Base-by-base conservation (phyloP, 208 protist species). In the Acanthamoeba triangularis region DNA sequence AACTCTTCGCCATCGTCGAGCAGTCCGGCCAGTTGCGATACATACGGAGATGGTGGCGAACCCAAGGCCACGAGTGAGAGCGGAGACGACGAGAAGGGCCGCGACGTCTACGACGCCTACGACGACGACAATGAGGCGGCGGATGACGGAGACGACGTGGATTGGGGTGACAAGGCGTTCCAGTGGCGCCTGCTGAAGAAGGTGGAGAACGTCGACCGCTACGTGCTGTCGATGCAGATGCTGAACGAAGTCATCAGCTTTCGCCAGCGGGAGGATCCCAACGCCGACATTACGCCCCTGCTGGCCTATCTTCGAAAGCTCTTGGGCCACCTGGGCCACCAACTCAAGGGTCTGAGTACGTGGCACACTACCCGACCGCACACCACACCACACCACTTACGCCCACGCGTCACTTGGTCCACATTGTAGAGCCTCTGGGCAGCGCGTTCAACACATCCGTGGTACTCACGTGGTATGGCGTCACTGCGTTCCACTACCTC, bases 191-290 rank as follows among this genome's bases (percentile, higher is more conserved):
- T 44, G 74, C 13, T 84, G 74, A 44, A n/a, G 20, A 49, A 54
- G 37, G 74, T 84, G 41, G 44, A 84, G 37, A 23, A 52, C 41
- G 5, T 84, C 41, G 74, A 84, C 23, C 74, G 74, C 74, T 84
- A 84, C 74, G 41, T 84, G 23, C 74, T 84, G 14, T 84, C 74
- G 16, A 0, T 84, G 13, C 74, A 84, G 28, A 84, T 49, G 74
- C 74, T 84, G 20, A 4, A 44, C 10, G 8, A 84, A 23, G 37
- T 84, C 20, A 20, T 54, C 74, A 25, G 23, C 44, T 52, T 28
- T 23, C 35, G 74, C 35, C 33, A 47, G 69, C 69, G 37, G n/a
- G 74, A 84, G 44, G 74, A 84, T 11, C 74, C 74, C 6, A 10
- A 28, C 37, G 37, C 74, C 35, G 74, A 54, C 74, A 49, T 84